Evolutionary conservation across 441 rosid genomes (phyloP).

Genomic region (Arabidopsis lyrata): DNA sequence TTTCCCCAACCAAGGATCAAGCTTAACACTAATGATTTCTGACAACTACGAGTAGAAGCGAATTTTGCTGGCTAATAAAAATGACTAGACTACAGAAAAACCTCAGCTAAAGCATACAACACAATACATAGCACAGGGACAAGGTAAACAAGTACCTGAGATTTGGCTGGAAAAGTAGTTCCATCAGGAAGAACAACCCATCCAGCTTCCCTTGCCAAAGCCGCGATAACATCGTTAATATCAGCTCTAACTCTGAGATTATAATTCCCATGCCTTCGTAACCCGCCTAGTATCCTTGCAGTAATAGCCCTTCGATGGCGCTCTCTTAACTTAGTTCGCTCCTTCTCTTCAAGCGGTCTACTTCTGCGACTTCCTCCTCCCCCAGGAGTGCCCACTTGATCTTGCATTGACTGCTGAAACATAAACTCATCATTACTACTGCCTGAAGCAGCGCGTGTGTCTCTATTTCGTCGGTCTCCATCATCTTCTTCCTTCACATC

Average conservation of each 20-base stretch:
- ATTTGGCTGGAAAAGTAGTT: slow-evolving; percentile 93
- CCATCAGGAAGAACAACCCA: slow-evolving; percentile 99
- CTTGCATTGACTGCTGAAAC: slow-evolving; percentile 73
- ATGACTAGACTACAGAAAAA: background rate
- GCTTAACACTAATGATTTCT: background rate
- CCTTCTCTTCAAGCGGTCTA: slow-evolving; percentile 94
- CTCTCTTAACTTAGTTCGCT: slow-evolving; percentile 97
- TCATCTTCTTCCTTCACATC: slow-evolving; percentile 91
- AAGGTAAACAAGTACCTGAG: slow-evolving; percentile 66
- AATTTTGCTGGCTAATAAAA: slow-evolving; percentile 5
- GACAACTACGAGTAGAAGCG: slow-evolving; percentile 5
- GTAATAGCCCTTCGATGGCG: slow-evolving; percentile 97
- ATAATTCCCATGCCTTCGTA: slow-evolving; percentile 97
- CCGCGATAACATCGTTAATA: slow-evolving; percentile 98
- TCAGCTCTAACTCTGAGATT: slow-evolving; percentile 99
- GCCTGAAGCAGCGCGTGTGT: slow-evolving; percentile 55
- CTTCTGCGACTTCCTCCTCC: slow-evolving; percentile 77
- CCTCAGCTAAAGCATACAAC: background rate
- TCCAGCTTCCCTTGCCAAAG: slow-evolving; percentile 99
- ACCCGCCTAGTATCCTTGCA: slow-evolving; percentile 98
- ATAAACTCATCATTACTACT: slow-evolving; percentile 69
- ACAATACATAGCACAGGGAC: background rate
- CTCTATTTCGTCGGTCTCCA: slow-evolving; percentile 60
- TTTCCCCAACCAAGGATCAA: slow-evolving; percentile 3
- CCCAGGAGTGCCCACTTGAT: slow-evolving; percentile 77